phyloP scores from a whole-genome alignment of 2,329 filamentous ascomycete genomes.

The Grosmannia penicillata region DNA sequence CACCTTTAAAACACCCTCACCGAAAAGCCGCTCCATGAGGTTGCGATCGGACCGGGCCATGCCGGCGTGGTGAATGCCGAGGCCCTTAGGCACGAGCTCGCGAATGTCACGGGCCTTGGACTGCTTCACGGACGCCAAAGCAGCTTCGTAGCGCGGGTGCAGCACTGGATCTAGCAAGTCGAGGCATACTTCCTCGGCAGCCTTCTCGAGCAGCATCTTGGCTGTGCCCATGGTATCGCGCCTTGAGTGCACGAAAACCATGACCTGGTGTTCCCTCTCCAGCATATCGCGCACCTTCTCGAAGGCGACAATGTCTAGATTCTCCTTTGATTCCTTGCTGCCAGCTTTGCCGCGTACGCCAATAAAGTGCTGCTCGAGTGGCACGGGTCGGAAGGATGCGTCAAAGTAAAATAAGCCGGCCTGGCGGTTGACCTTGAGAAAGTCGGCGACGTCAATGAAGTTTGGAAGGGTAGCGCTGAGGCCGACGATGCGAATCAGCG shows the following conservation, averaged over 20 bases:
- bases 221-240: slow-evolving; percentile 88
- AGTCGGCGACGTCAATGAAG: slow-evolving; percentile 92
- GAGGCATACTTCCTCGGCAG: slow-evolving; percentile 60
- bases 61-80: slow-evolving; percentile 92
- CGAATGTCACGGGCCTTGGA: slow-evolving; percentile 77
- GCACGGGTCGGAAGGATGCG: slow-evolving; percentile 85
- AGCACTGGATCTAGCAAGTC: slow-evolving; percentile 71
- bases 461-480: slow-evolving; percentile 93
- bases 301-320: slow-evolving; percentile 74
- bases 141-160: slow-evolving; percentile 68
- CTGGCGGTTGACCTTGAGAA: slow-evolving; percentile 86
- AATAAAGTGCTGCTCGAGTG: slow-evolving; percentile 92
- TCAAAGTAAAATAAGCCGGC: slow-evolving; percentile 96
- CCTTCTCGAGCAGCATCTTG: slow-evolving; percentile 73
- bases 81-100: slow-evolving; percentile 76
- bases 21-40: slow-evolving; percentile 85
- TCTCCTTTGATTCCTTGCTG: slow-evolving; percentile 68
- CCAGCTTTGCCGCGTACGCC: slow-evolving; percentile 87
- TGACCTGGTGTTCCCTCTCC: slow-evolving; percentile 81
- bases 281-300: slow-evolving; percentile 95
- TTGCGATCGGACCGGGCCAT: slow-evolving; percentile 93
- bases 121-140: slow-evolving; percentile 69
- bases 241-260: slow-evolving; percentile 97
- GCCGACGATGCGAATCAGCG: slow-evolving; percentile 87
- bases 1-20: slow-evolving; percentile 84